A percentile compares a stretch with the other conserved stretches of the same genome.
Evolutionary conservation across 2,329 filamentous ascomycete genomes (phyloP).

Genomic region (Daldinia sp.): DNA sequence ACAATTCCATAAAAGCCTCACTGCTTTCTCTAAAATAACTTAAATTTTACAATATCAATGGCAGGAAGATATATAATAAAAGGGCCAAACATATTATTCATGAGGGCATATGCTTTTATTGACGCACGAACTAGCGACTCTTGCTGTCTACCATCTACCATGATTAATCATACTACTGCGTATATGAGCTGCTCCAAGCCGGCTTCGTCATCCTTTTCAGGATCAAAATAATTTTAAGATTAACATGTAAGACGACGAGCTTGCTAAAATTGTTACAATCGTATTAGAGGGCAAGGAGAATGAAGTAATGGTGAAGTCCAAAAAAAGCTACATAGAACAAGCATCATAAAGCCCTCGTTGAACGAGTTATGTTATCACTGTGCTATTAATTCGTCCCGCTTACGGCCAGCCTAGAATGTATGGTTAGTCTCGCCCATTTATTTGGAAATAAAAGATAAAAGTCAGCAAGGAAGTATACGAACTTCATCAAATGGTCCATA

Average conservation of each 20-base stretch:
- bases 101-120: background rate
- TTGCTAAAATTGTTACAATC: slow-evolving; percentile 30
- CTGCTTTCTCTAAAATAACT: too few relatives aligned
- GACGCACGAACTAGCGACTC: slow-evolving; percentile 3
- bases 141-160: slow-evolving; percentile 5
- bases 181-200: background rate
- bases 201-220: background rate
- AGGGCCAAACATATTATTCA: background rate
- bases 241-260: background rate
- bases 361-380: background rate
- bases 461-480: too few relatives aligned
- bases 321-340: background rate
- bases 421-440: background rate
- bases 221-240: background rate
- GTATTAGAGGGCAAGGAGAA: background rate
- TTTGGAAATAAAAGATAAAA: background rate
- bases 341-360: background rate
- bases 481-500: slow-evolving; percentile 99
- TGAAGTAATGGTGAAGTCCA: background rate
- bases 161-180: background rate
- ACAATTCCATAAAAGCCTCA: too few relatives aligned
- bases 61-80: background rate
- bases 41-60: too few relatives aligned
- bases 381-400: slow-evolving; percentile 65
- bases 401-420: slow-evolving; percentile 61